phyloP scores from a whole-genome alignment of 2,329 filamentous ascomycete species.

The Monosporascus sp. region DNA sequence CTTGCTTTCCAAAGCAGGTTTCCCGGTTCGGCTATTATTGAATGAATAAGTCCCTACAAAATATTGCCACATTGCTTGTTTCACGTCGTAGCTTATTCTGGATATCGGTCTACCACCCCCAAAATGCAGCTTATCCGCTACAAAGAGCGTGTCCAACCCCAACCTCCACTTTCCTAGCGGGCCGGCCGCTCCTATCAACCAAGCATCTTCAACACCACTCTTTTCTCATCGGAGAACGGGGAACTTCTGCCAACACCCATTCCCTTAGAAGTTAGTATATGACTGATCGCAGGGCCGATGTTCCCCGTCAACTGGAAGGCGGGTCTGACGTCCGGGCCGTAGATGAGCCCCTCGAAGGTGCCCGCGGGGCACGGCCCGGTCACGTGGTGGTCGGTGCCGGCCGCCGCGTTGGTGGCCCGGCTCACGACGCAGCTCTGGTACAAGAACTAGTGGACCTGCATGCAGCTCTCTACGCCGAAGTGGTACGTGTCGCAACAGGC shows the following conservation, averaged over 20 bases:
- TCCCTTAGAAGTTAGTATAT: slow-evolving; percentile 2
- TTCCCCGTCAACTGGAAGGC: not conserved
- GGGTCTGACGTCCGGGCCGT: not conserved
- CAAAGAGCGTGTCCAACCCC: too few species aligned
- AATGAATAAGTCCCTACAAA: too few species aligned
- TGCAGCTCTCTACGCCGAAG: not conserved
- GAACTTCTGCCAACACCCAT: not conserved
- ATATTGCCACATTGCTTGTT: too few species aligned
- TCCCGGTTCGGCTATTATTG: too few species aligned
- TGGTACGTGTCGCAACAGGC: not conserved
- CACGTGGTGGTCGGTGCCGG: not conserved
- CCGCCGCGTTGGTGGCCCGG: not conserved
- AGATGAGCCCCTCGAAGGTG: not conserved
- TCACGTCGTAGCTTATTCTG: too few species aligned
- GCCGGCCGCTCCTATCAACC: too few species aligned
- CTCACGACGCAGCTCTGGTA: not conserved
- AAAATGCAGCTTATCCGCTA: too few species aligned
- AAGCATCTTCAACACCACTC: too few species aligned
- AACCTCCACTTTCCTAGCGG: too few species aligned
- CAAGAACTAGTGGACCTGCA: not conserved
- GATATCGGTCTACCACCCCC: too few species aligned
- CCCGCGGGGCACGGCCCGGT: not conserved
- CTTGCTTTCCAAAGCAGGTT: too few species aligned
- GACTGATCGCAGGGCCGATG: not conserved
- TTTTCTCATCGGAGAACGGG: too few species aligned